Percentiles rank a stretch among this genome's conserved stretches.
phyloP scores from a whole-genome alignment of 2,329 filamentous ascomycete species.

The Colletotrichum tropicale region DNA sequence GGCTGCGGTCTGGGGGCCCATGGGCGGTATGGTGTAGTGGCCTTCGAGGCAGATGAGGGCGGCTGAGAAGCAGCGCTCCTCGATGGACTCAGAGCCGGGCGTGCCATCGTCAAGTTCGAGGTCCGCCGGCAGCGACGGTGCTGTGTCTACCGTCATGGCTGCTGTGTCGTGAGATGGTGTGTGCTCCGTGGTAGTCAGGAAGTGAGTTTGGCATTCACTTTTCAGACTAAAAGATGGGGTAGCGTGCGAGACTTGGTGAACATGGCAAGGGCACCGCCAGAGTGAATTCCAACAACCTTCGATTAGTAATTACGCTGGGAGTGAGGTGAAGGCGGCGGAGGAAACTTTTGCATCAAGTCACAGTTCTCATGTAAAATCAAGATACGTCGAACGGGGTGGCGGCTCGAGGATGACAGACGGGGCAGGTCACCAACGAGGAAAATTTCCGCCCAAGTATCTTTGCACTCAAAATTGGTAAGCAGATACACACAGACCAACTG shows the following conservation, averaged over 20 bases:
- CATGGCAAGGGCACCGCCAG: not conserved
- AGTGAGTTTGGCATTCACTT: not conserved
- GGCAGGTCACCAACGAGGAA: constrained; percentile 1
- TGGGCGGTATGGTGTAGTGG: constrained; percentile 62
- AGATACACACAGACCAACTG: constrained; percentile 15
- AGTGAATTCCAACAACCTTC: not conserved
- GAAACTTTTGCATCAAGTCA: not conserved
- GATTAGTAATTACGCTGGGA: not conserved
- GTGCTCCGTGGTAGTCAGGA: not conserved
- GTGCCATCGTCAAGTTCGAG: constrained; percentile 27
- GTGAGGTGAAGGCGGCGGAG: not conserved
- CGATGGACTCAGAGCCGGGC: constrained; percentile 54
- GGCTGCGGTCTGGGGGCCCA: constrained; percentile 60
- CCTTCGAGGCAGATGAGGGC: constrained; percentile 67
- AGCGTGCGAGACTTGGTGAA: not conserved
- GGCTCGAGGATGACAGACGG: not conserved
- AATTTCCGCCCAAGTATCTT: constrained; percentile 18
- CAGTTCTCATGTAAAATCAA: not conserved
- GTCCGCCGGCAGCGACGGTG: constrained; percentile 13
- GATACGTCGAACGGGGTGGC: not conserved
- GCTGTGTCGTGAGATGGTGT: not conserved
- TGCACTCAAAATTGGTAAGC: constrained; percentile 18
- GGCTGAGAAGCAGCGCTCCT: constrained; percentile 66
- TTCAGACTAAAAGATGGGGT: not conserved
- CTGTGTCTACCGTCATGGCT: constrained; percentile 19